Evolutionary conservation across 2,329 filamentous ascomycete genomes (phyloP), one percentile per base, ranked within the genome.

Genomic region (Falciphora oryzae): DNA sequence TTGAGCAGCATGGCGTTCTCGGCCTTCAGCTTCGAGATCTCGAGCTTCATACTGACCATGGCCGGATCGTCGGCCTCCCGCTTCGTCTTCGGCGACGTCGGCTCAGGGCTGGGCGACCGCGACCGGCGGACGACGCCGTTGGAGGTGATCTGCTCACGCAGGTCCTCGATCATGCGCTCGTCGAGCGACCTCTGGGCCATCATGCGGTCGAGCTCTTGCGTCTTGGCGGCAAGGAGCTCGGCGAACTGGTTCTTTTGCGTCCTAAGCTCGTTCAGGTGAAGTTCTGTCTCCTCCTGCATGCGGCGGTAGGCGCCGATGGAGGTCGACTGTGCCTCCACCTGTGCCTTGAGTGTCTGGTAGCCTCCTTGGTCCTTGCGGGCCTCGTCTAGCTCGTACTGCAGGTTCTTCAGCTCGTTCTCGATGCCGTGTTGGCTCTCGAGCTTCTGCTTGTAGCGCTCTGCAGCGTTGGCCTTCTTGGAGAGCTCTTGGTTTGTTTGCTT

Each of bases 381-480:
- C 67, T 85, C 80, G 44, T 82, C 80, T 66, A 83, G 80, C 69
- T 85, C 83, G 65, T 82, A 83, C 65, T 83, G 79, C 8, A 88
- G 76, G 44, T 81, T 79, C 63, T 82, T 78, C 61, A 86, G 80
- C 68, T 88, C 84, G 64, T 79, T 81, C 66, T 84, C 83, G 44
- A 86, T 75, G 25, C 80, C 76, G 65, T 83, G 83, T 69, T 84
- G 80, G 18, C 79, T 79, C 70, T 86, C 84, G 18, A 89, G 78
- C 74, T 89, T 88, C 72, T 86, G 84, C 72, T 85, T 84, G 71
- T 85, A 84, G 65, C 86, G 80, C 64, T 88, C 86, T 10, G 83
- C 84, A 64, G 81, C 85, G 68, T 89, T 89, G 66, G 86, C 85
- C 69, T 86, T 87, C 71, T 85, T 86, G 63, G 81, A 79, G 16